Conservation (phyloP, 2,329 filamentous ascomycete species). For the Diplodia intermedia region DNA sequence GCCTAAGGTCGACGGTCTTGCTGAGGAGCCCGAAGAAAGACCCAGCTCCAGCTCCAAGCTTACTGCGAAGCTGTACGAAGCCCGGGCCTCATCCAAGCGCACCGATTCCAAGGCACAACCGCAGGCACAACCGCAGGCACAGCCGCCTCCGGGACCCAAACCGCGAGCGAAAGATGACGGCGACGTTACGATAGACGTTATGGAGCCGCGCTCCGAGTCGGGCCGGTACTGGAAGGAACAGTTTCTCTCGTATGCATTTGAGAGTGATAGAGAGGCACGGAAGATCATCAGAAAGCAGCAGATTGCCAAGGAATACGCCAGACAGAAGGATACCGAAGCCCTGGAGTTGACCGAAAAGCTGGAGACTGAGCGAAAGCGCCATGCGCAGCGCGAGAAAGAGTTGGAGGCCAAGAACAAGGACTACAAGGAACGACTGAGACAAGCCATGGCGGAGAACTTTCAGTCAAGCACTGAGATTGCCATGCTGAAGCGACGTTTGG, state of each 20-base stretch:
- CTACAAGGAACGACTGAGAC: conserved; percentile 47
- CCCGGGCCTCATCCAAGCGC: conserved; percentile 49
- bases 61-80: conserved; percentile 54
- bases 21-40: conserved; percentile 39
- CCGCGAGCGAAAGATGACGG: conserved; percentile 54
- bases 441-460: conserved; percentile 44
- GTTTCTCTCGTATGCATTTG: conserved; percentile 75
- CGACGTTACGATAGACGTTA: conserved; percentile 73
- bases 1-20: conserved; percentile 46
- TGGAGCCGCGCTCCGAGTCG: conserved; percentile 76
- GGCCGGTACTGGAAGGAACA: conserved; percentile 82
- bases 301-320: conserved; percentile 78
- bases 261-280: conserved; percentile 75
- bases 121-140: not conserved
- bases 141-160: not conserved
- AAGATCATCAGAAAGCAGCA: conserved; percentile 82
- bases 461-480: conserved; percentile 45
- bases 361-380: conserved; percentile 71
- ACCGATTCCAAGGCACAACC: conserved; percentile 40
- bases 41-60: conserved; percentile 50
- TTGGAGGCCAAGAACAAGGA: conserved; percentile 65
- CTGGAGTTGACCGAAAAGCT: conserved; percentile 70
- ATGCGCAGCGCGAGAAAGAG: conserved; percentile 68
- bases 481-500: conserved; percentile 44
- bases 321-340: conserved; percentile 77